Evolutionary conservation across 2,329 filamentous ascomycete species (phyloP), one percentile per base, ranked within the genome.

Genomic region (Trichophyton simii): DNA sequence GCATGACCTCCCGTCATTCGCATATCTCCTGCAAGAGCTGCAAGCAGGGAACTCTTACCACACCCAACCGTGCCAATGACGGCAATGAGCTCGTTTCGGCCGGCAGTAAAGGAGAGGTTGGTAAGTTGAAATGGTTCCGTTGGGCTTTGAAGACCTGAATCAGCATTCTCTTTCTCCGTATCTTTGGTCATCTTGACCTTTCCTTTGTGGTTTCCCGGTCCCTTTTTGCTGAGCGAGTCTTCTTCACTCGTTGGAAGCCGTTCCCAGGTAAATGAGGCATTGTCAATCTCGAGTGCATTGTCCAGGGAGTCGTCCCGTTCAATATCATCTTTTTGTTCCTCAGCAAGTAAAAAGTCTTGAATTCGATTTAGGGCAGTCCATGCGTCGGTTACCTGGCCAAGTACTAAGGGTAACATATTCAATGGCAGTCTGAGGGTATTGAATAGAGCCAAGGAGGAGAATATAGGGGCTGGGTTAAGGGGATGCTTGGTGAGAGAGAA

Each of bases 1-100:
- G 95, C 82, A 42, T 87, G 81, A 9, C 91, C 91, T 2, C 76
- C 77, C 0, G 88, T 95, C 72, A 87, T 87, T 52, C 91, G 85
- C 92, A 97, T 97, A 65, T 97, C 92, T 25, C 94, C 92, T 0
- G 91, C 92, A 54, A 99, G 77, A 0, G 92, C 91, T 38, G 90
- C 88, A 2, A 99, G 82, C 1, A 99, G 76, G 0, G 91, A 96
- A 58, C 83, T 94, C 76, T 99, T 97, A 4, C 92, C 92, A 91
- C 87, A 57, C 86, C 92, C 77, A 8, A 78, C 78, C n/a, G 77
- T 70, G 28, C 74, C 74, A 60, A 76, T 68, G 48, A 71, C 65
- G n/a, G 68, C 74, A 3, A 76, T 34, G 3, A 76, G 67, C 62
- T 78, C 76, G 61, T 76, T 71, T 2, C 72, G 69, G 7, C 69